phyloP scores from a whole-genome alignment of 257 asterid genomes.

The Scutellaria minor region DNA sequence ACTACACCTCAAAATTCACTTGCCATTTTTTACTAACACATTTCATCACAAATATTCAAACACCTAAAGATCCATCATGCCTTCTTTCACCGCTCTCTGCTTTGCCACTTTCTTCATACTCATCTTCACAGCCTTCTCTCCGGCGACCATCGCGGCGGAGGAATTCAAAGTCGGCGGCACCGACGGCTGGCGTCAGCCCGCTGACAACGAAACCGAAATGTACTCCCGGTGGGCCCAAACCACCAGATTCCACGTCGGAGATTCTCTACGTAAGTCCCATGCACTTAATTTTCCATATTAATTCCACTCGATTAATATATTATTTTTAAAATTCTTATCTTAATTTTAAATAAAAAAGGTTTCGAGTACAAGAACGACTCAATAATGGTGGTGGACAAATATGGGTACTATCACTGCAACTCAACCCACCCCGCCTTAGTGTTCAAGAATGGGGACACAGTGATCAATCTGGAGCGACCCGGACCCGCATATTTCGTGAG shows the following conservation, averaged over 20 bases:
- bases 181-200: slow-evolving; percentile 65
- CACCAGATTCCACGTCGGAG: slow-evolving; percentile 61
- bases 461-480: slow-evolving; percentile 48
- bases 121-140: slow-evolving; percentile 25
- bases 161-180: slow-evolving; percentile 72
- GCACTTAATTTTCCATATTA: neutral
- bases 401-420: slow-evolving; percentile 83
- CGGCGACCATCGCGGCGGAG: slow-evolving; percentile 40
- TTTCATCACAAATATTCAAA: neutral
- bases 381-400: slow-evolving; percentile 64
- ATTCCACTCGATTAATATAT: neutral
- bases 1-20: neutral
- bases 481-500: slow-evolving; percentile 61
- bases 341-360: slow-evolving; percentile 37
- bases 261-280: slow-evolving; percentile 64
- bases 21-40: neutral
- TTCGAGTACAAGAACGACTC: slow-evolving; percentile 75
- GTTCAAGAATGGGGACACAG: slow-evolving; percentile 63
- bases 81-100: slow-evolving; percentile 26
- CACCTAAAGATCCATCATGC: slow-evolving; percentile 29
- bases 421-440: slow-evolving; percentile 48
- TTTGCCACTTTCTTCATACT: slow-evolving; percentile 29
- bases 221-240: slow-evolving; percentile 60
- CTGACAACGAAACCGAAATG: slow-evolving; percentile 47
- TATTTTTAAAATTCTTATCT: neutral